phyloP scores from a whole-genome alignment of 75 land plant species.

The Cryptomeria japonica region DNA sequence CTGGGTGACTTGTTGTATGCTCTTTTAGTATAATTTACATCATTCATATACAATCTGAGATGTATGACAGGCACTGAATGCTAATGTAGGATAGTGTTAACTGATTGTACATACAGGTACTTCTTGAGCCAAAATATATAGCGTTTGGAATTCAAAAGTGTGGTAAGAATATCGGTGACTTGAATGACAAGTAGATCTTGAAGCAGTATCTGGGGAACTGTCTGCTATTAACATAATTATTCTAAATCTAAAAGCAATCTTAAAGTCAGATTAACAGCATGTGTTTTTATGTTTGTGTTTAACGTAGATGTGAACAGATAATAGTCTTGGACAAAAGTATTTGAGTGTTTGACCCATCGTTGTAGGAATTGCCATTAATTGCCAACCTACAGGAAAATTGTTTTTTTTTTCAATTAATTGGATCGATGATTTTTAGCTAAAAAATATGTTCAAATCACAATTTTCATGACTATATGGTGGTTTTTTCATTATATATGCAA shows the following conservation, averaged over 20 bases:
- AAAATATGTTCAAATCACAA: too few relatives aligned
- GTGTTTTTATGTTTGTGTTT: not conserved
- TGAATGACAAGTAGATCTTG: not conserved
- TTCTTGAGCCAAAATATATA: not conserved
- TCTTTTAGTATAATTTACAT: not conserved
- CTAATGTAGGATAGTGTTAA: not conserved
- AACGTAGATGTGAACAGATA: not conserved
- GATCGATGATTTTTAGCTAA: too few relatives aligned
- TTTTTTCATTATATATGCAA: too few relatives aligned
- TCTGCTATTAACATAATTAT: not conserved
- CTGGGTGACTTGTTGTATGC: not conserved
- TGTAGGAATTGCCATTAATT: too few relatives aligned
- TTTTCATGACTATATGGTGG: too few relatives aligned
- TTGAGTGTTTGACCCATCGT: not conserved
- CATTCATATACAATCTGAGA: not conserved
- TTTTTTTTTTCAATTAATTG: too few relatives aligned
- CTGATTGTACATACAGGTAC: not conserved
- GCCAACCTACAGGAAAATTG: too few relatives aligned
- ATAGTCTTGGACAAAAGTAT: not conserved
- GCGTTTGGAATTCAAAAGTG: not conserved
- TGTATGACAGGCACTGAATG: not conserved
- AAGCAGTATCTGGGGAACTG: not conserved
- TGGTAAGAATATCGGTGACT: not conserved
- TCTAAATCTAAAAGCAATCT: not conserved
- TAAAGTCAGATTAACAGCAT: not conserved